Evolutionary conservation across 2,329 filamentous ascomycete species (phyloP).

Genomic region (Helminthosporium solani): DNA sequence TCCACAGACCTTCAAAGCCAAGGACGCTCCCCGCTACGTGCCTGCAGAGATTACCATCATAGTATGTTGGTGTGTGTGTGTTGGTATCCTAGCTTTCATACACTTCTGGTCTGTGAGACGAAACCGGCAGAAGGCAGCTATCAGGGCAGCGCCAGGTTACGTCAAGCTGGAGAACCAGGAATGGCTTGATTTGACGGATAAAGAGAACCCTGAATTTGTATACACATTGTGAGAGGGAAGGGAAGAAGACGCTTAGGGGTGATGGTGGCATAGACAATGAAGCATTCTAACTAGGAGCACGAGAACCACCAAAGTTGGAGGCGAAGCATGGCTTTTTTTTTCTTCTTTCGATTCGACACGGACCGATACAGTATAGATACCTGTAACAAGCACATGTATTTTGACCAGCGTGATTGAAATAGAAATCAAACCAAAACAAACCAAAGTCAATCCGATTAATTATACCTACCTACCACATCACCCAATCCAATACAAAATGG

Average conservation of each 20-base stretch:
- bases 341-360: no score
- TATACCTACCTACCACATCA: no score
- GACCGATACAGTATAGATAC: no score
- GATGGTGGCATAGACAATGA: no score
- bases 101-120: conserved; percentile 61
- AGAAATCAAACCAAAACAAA: no score
- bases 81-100: conserved; percentile 61
- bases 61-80: conserved; percentile 56
- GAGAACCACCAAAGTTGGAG: no score
- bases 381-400: no score
- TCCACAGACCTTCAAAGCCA: conserved; percentile 34
- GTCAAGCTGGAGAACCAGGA: conserved; percentile 66
- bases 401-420: no score
- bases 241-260: not conserved
- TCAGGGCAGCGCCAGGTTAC: conserved; percentile 58
- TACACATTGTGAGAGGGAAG: conserved; percentile 53
- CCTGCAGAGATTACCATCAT: conserved; percentile 65
- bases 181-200: conserved; percentile 65
- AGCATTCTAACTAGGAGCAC: no score
- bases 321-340: no score
- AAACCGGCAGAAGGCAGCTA: conserved; percentile 59
- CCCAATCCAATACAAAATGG: no score
- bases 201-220: conserved; percentile 64
- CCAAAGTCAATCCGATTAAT: no score
- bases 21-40: conserved; percentile 54